Evolutionary conservation across 2,329 filamentous ascomycete genomes (phyloP).

Genomic region (Stagonosporopsis vannaccii): DNA sequence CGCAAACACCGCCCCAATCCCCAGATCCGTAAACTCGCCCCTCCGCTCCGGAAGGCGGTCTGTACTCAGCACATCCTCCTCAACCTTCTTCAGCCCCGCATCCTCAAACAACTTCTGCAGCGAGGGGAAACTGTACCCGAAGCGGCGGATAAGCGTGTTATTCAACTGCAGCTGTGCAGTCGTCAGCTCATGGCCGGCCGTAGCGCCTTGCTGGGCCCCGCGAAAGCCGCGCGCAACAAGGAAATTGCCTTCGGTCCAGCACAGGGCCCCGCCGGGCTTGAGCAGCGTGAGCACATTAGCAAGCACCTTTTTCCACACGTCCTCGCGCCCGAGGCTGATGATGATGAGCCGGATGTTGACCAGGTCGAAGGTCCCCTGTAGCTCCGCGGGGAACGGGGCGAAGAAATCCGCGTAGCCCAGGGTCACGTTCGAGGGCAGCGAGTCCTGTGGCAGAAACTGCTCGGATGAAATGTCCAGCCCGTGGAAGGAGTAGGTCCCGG

Average conservation of each 20-base stretch:
- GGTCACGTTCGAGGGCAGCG: conserved; percentile 31
- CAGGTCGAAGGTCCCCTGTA: conserved; percentile 38
- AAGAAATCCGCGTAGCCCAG: conserved; percentile 37
- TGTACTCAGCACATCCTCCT: conserved; percentile 38
- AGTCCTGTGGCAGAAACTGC: conserved; percentile 27
- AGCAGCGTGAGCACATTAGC: conserved; percentile 34
- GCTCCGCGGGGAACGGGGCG: conserved; percentile 33
- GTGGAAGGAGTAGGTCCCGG: conserved; percentile 31
- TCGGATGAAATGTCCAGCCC: conserved; percentile 41
- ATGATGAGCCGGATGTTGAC: conserved; percentile 43
- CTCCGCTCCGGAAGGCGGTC: conserved; percentile 35
- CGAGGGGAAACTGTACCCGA: conserved; percentile 36
- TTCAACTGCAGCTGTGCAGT: conserved; percentile 32
- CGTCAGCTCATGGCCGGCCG: conserved; percentile 31
- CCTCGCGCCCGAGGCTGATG: conserved; percentile 33
- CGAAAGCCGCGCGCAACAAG: conserved; percentile 33
- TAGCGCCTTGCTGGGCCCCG: conserved; percentile 10
- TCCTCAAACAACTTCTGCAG: conserved; percentile 25
- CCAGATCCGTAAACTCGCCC: conserved; percentile 38
- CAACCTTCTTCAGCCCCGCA: conserved; percentile 27
- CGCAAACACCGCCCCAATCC: conserved; percentile 35
- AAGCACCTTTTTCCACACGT: conserved; percentile 33
- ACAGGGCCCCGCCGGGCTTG: conserved; percentile 39
- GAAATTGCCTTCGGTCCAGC: conserved; percentile 44
- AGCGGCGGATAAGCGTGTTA: conserved; percentile 26